Evolutionary conservation across 1,139 yeast genomes (phyloP), one percentile per base, ranked within the genome.

Genomic region (Taiozyma onychis): DNA sequence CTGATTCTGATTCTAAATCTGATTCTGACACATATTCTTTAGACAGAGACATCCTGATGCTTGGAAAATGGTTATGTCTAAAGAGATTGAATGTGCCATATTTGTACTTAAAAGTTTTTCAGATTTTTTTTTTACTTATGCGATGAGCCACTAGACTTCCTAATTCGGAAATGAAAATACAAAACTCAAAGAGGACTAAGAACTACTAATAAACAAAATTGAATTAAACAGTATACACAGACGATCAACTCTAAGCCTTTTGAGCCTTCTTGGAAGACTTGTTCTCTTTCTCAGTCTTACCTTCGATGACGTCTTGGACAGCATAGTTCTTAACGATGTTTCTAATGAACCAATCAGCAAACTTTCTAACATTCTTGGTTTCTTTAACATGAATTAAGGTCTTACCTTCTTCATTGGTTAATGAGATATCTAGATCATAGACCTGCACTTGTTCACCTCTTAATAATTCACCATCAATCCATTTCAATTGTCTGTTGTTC

Each of bases 331-430:
- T 75, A 52, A 59, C 62, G 32, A 75, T 70, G 64, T 73, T 74
- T 58, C 78, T 70, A 51, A 75, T 65, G 54, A 75, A 75, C 78
- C 78, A 75, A 57, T 75, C 78, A 44, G 75, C 75, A 52, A 70
- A 75, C 61, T 71, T 71, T 57, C 78, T 66, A 42, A 74, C 73
- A 39, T 66, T 67, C 59, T 73, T 74, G 47, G 72, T 66, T 60
- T 75, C 77, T 46, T 74, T 67, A 48, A 75, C 73, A 57, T 73
- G 72, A 51, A 75, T 67, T 48, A 72, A 55, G 47, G 53, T 47
- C 50, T 57, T 57, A 6, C 53, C 58, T 41, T 59, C 60, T 53
- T 72, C 76, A 51, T 67, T 66, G 39, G 68, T 70, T 41, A 75
- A 62, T 22, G 66, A 66, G 52, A 75, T 71, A 53, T 75, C 78